Conservation (phyloP, 805 yeast species). For the Alloascoidea hylecoeti region DNA sequence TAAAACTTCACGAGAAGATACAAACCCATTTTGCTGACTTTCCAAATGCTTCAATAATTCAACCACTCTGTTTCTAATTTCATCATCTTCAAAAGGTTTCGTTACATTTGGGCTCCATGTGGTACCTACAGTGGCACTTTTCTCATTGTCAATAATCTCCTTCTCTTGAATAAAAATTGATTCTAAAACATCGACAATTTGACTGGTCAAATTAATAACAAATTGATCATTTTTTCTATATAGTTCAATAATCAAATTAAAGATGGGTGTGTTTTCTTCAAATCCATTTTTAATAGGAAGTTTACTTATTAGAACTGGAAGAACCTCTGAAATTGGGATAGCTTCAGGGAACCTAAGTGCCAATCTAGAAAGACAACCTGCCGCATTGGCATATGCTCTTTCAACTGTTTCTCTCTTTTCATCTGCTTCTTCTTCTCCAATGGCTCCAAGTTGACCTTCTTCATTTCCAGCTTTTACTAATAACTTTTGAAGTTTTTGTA, state of each 20-base stretch:
- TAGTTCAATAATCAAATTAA: constrained; percentile 59
- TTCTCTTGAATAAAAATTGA: constrained; percentile 61
- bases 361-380: constrained; percentile 95
- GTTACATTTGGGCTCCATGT: constrained; percentile 67
- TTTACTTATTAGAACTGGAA: constrained; percentile 61
- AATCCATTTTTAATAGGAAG: constrained; percentile 80
- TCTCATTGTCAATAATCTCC: constrained; percentile 54
- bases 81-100: constrained; percentile 67
- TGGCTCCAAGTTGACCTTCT: constrained; percentile 26
- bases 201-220: constrained; percentile 16
- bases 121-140: constrained; percentile 72
- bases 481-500: constrained; percentile 54
- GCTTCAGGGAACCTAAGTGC: constrained; percentile 54
- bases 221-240: constrained; percentile 48
- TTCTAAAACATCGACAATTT: constrained; percentile 53
- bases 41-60: constrained; percentile 65
- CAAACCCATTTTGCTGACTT: constrained; percentile 46
- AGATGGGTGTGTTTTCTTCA: constrained; percentile 89
- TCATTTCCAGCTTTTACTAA: constrained; percentile 70
- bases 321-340: constrained; percentile 65
- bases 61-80: constrained; percentile 47
- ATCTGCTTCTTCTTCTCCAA: constrained; percentile 61
- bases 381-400: constrained; percentile 84
- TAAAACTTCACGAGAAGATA: constrained; percentile 34
- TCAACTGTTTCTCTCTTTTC: constrained; percentile 46